Base-by-base conservation (phyloP, 2,329 filamentous ascomycete species). In the Neurospora crassa region DNA sequence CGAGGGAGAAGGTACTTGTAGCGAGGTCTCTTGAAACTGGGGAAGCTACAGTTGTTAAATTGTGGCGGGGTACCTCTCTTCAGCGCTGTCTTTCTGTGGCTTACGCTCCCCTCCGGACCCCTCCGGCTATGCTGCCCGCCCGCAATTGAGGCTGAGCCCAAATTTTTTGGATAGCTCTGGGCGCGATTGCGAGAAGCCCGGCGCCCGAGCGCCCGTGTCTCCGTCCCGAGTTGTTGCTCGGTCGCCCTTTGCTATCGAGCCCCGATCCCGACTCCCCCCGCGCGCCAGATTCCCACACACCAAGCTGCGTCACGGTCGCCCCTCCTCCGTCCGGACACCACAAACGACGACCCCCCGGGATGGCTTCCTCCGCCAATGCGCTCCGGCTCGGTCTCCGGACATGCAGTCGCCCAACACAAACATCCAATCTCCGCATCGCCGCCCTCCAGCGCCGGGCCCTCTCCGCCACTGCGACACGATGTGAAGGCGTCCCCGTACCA, bases 301-400 rank as follows among this genome's bases (percentile, higher is more conserved):
- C 53, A 63, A 18, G 53, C 24, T 34, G 14, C 7, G 24, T 34
- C 14, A 63, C 24, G 53, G 53, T n/a, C 53, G 16, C 53, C 53
- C 53, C 53, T 37, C 53, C 16, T 47, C 53, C 53, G 53, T n/a
- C 53, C 53, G 53, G 29, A 37, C 68, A 73, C 68, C 42, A 71
- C 70, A 70, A 67, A 34, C 71, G 59, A 70, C 70, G 37, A 76
- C 74, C 73, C 68, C 74, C 71, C 73, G 76, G 72, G 73, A 84
- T 84, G 82, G 80, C 82, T 76, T 81, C 81, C 72, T 78, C 80
- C 72, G 79, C 81, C 73, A 80, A 79, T 74, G 78, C 82, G 18
- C 77, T 83, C 76, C 81, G 82, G 77, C 76, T 82, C 70, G 80
- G 78, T 74, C 75, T 81, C 72, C 81, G 79, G 75, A 77, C 78